phyloP scores from a whole-genome alignment of 306 rosid genomes.

The Dalbergia cochinchinensis region DNA sequence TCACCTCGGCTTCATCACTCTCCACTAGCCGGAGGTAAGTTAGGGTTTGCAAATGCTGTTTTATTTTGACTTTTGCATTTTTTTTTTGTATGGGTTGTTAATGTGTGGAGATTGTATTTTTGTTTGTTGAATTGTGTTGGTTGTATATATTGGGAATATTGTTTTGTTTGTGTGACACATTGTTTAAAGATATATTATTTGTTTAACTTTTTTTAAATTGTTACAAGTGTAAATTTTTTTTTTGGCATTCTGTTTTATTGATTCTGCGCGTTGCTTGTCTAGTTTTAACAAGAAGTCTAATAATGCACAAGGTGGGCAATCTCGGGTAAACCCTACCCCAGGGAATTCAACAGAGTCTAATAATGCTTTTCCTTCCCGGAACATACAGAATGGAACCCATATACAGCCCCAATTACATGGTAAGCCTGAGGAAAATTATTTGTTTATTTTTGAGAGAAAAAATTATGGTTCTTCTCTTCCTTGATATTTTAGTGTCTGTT shows the following conservation, averaged over 20 bases:
- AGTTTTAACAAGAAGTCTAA: conserved; percentile 78
- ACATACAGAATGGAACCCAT: conserved; percentile 73
- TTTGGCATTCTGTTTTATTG: conserved; percentile 27
- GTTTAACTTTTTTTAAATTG: not conserved
- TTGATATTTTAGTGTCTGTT: conserved; percentile 37
- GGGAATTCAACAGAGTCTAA: conserved; percentile 65
- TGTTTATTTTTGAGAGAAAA: not conserved
- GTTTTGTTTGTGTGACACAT: too few relatives aligned
- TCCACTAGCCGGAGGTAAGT: conserved; percentile 68
- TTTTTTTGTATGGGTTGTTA: not conserved
- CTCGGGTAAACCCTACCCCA: conserved; percentile 66
- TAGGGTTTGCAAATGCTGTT: conserved; percentile 32
- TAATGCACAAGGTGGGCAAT: conserved; percentile 92
- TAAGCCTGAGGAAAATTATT: conserved; percentile 44
- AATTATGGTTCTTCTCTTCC: conserved; percentile 11
- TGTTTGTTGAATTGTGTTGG: too few relatives aligned
- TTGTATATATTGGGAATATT: too few relatives aligned
- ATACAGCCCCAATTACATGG: conserved; percentile 66
- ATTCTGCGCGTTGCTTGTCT: conserved; percentile 38
- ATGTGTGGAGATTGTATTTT: too few relatives aligned
- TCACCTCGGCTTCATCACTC: conserved; percentile 20
- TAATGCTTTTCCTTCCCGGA: conserved; percentile 55
- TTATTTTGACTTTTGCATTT: not conserved
- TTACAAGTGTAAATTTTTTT: not conserved
- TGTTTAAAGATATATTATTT: not conserved